Percentiles rank a stretch among this genome's conserved stretches.
Conservation (phyloP, 192 early-diverging fungal genomes). For the Lobosporangium transversale region DNA sequence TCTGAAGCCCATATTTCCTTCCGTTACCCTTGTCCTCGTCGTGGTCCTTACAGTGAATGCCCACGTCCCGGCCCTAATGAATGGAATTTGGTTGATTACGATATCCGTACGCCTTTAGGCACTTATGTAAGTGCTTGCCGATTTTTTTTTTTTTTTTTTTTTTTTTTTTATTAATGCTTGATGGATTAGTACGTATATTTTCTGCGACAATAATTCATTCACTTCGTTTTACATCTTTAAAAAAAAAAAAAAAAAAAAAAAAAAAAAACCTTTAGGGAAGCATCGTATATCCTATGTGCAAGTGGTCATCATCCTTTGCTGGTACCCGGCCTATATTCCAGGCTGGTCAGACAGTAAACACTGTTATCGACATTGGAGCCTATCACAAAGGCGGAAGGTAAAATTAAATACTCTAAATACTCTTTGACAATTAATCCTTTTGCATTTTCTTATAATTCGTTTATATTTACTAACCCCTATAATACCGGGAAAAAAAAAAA, state of each 20-base stretch:
- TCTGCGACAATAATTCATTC: not conserved
- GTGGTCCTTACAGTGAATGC: constrained; percentile 40
- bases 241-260: no score
- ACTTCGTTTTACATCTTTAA: not conserved
- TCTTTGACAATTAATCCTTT: not conserved
- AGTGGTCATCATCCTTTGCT: constrained; percentile 24
- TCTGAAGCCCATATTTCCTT: constrained; percentile 43
- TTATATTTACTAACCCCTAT: not conserved
- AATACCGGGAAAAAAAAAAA: not conserved
- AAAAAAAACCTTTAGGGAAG: no score
- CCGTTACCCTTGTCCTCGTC: constrained; percentile 48
- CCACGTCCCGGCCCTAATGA: constrained; percentile 25
- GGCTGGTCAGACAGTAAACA: constrained; percentile 27
- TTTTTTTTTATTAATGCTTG: not conserved
- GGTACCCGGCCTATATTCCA: constrained; percentile 31
- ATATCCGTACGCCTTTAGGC: constrained; percentile 35
- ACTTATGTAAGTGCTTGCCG: constrained; percentile 21
- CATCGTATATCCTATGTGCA: constrained; percentile 37
- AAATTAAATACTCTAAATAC: not conserved
- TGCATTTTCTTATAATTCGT: not conserved
- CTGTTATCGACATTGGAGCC: constrained; percentile 40
- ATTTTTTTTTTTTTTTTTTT: not conserved
- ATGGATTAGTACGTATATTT: no score
- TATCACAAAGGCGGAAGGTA: constrained; percentile 48
- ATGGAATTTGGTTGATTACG: constrained; percentile 42